Conservation (phyloP, 768 basidiomycete genomes). For the Phanerochaete carnosa region DNA sequence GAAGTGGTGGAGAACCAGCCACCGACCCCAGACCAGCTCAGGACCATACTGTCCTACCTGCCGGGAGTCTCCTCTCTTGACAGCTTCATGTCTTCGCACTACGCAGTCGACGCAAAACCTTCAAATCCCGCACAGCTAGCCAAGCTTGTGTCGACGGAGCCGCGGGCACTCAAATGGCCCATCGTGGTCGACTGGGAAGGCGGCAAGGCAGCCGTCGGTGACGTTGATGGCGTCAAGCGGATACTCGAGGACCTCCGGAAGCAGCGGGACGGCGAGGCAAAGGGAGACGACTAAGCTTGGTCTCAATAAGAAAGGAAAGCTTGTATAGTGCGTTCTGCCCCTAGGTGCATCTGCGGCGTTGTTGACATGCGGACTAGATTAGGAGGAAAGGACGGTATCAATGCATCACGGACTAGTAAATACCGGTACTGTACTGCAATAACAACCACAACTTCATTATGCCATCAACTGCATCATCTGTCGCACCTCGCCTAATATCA, state of each 20-base stretch:
- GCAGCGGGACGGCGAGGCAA: conserved; percentile 61
- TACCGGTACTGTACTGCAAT: too few species aligned
- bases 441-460: too few species aligned
- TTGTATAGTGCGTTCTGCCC: too few species aligned
- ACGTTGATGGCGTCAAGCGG: conserved; percentile 62
- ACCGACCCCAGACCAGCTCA: conserved; percentile 67
- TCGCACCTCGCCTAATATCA: too few species aligned
- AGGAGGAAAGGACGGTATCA: too few species aligned
- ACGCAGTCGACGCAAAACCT: conserved; percentile 36
- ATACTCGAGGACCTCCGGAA: conserved; percentile 66
- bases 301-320: too few species aligned
- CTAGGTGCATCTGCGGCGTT: too few species aligned
- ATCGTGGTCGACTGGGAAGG: conserved; percentile 76
- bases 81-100: conserved; percentile 62
- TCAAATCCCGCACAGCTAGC: conserved; percentile 44
- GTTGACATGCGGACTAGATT: too few species aligned
- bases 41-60: conserved; percentile 63
- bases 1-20: conserved; percentile 63
- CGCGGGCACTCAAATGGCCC: conserved; percentile 69
- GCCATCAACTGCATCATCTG: too few species aligned
- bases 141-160: conserved; percentile 51
- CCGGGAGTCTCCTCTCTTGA: conserved; percentile 24
- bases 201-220: conserved; percentile 63
- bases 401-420: too few species aligned
- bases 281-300: neutral